Conservation (phyloP, 2,329 filamentous ascomycete genomes). For the Clarireedia hainanense region DNA sequence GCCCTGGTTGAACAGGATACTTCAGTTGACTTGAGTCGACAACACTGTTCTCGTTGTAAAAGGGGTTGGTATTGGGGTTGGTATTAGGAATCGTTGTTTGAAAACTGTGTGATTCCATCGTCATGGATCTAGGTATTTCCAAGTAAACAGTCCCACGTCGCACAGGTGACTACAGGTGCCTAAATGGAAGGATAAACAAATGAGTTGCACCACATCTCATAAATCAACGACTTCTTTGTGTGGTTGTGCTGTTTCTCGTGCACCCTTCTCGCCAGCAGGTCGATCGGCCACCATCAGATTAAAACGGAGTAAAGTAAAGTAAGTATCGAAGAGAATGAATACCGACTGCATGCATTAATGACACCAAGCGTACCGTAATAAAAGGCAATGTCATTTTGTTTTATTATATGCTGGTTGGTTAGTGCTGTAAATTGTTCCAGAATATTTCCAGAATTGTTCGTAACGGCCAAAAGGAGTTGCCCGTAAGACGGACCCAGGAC, state of each 20-base stretch:
- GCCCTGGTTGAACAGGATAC: slow-evolving; percentile 21
- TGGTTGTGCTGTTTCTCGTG: no score
- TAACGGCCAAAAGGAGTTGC: background rate
- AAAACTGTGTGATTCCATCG: slow-evolving; percentile 10
- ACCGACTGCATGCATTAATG: background rate
- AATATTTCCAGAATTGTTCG: background rate
- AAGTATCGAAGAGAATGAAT: no score
- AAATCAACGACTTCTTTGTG: no score
- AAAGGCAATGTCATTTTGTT: no score
- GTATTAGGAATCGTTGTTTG: background rate
- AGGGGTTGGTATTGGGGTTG: background rate
- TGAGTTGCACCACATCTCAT: no score
- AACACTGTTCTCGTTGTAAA: background rate
- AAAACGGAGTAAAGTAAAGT: no score
- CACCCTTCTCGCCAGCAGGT: no score
- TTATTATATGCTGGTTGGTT: no score
- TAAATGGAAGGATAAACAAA: no score
- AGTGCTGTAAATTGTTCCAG: background rate
- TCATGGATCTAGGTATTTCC: no score
- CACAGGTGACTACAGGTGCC: background rate
- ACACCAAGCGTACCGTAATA: background rate
- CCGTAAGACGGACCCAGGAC: background rate
- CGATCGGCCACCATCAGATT: no score
- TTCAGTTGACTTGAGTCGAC: slow-evolving; percentile 12
- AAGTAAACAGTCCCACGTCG: no score